phyloP scores from a whole-genome alignment of 2,329 filamentous ascomycete species.

The Talaromyces albobiverticillius region DNA sequence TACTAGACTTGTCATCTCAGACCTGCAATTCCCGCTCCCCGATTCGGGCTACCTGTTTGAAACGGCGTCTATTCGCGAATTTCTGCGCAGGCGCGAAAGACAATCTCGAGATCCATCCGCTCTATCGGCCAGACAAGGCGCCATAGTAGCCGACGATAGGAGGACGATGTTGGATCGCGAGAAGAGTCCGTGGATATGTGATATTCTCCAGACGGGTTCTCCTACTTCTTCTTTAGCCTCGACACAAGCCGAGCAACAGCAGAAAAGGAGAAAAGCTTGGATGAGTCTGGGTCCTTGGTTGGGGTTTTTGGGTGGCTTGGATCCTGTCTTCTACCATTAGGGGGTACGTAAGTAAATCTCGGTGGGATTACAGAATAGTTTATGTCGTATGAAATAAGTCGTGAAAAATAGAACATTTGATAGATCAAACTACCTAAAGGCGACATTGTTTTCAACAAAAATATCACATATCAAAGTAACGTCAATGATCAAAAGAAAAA shows the following conservation, averaged over 20 bases:
- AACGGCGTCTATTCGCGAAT: constrained; percentile 11
- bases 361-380: too few species aligned
- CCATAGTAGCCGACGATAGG: constrained; percentile 4
- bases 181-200: constrained; percentile 13
- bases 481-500: constrained; percentile 12
- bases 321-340: too few species aligned
- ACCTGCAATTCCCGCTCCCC: constrained; percentile 20
- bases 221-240: not conserved
- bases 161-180: constrained; percentile 1
- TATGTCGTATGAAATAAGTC: too few species aligned
- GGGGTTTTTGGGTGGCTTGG: constrained; percentile 12
- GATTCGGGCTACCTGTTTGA: constrained; percentile 16
- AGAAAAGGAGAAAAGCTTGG: constrained; percentile 11
- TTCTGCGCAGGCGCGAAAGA: constrained; percentile 13
- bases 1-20: constrained; percentile 12
- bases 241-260: not conserved
- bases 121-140: not conserved
- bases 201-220: not conserved
- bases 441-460: not conserved
- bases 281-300: constrained; percentile 15
- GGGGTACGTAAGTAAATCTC: too few species aligned
- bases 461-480: not conserved
- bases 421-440: not conserved
- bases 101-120: constrained; percentile 9
- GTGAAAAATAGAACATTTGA: not conserved